Evolutionary conservation across 805 yeast species (phyloP), one percentile per base, ranked within the genome.

Genomic region (Jamesozyma spencerorum): DNA sequence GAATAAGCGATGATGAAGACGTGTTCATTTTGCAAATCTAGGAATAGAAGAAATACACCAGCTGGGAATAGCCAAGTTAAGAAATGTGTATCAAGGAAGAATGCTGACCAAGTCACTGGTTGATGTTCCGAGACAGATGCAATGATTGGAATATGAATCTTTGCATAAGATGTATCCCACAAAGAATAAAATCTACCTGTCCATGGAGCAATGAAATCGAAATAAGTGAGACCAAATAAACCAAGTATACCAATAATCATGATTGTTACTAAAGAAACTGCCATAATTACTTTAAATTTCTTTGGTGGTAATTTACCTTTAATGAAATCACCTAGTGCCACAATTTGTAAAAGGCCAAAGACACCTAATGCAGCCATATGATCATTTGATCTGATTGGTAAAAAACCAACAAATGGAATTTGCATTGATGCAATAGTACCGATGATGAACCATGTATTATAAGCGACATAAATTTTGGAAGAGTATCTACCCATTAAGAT

Each of bases 101-200:
- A 94, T 11, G 97, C 79, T 10, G 97, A 95, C 99, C 99, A 92
- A 3, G 98, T 95, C n/a, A 97, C 90, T 44, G 99, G 99, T 71
- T 92, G 99, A 70, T 92, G 99, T 69, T 92, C 99, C 12, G 96
- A 85, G 30, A 92, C 98, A 3, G 97, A 88, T 1, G 99, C 98
- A 65, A 92, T 92, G 59, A 92, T 92, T 34, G 98, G 99, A 55
- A 92, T 92, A 61, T 92, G 98, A 50, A 92, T 84, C 69, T 88
- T 90, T 47, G 99, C 99, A 58, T 94, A 92, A 62, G 75, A 82
- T 4, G 98, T 92, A 62, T 92, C 98, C 98, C 98, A 92, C 51
- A 94, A 68, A 2, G 97, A 88, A 67, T 92, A 92, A 70, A 92
- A 94, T 66, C 99, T 82, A 51, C 99, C 99, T 10, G 97, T 87